These are phyloP conservation scores for Acacia pycnantha DNA, from an alignment of 331 rosid genomes.

Conservation along the genomic window DNA sequence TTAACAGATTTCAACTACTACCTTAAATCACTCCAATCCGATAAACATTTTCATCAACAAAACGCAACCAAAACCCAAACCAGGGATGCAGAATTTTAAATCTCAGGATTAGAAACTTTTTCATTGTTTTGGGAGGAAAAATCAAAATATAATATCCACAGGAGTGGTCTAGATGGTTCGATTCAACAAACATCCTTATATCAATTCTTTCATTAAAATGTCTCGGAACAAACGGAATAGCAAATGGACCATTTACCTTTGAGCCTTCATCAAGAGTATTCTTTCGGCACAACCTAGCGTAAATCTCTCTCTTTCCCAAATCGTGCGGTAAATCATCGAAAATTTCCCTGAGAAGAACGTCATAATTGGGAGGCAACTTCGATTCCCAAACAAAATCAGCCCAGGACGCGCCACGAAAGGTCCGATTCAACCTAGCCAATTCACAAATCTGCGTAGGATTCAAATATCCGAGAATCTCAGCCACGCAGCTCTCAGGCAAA, in stretches of 20 bases:
- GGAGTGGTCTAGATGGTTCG: background rate
- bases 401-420: conserved; percentile 78
- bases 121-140: background rate
- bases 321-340: conserved; percentile 39
- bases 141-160: background rate
- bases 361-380: conserved; percentile 70
- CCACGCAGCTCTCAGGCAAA: conserved; percentile 77
- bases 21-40: background rate
- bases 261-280: conserved; percentile 64
- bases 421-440: conserved; percentile 63
- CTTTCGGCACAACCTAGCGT: conserved; percentile 49
- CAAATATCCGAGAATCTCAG: conserved; percentile 56
- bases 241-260: conserved; percentile 48
- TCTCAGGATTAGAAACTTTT: background rate
- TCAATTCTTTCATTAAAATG: background rate
- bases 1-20: background rate
- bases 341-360: conserved; percentile 35
- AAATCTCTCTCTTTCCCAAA: conserved; percentile 68
- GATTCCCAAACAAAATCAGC: conserved; percentile 94
- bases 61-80: background rate
- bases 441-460: conserved; percentile 78
- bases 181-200: background rate
- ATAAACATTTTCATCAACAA: background rate
- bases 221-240: background rate
- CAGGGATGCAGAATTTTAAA: background rate